A percentile compares a stretch with the other conserved stretches of the same genome.
Evolutionary conservation across 352 stramenopile genomes (phyloP).

Genomic region (Halophytophthora polymorphica): DNA sequence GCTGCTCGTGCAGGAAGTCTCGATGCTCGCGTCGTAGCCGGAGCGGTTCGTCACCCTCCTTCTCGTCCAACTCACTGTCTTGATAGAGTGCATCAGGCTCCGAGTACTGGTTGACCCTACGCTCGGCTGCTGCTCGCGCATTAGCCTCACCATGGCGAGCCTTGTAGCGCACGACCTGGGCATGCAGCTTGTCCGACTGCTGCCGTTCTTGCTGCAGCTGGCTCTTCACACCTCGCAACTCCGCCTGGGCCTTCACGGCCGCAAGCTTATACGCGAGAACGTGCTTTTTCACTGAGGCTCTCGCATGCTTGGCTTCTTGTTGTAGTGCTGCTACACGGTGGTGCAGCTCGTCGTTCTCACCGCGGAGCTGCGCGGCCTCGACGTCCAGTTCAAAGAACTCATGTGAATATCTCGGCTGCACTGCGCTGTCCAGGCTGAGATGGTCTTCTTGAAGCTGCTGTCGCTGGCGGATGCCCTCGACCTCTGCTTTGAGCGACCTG

Average conservation of each 20-base stretch:
- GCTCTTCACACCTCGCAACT: conserved; percentile 33
- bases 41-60: conserved; percentile 1
- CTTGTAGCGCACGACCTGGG: conserved; percentile 23
- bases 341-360: conserved; percentile 34
- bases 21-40: conserved; percentile 9
- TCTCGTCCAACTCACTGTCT: not conserved
- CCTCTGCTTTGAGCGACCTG: conserved; percentile 51
- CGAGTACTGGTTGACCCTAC: conserved; percentile 9
- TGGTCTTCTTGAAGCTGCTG: conserved; percentile 8
- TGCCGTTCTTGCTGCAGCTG: conserved; percentile 34
- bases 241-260: conserved; percentile 35
- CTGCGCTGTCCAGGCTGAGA: not conserved
- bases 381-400: conserved; percentile 55
- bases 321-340: conserved; percentile 4
- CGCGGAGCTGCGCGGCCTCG: conserved; percentile 36
- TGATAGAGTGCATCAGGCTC: not conserved
- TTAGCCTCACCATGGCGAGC: conserved; percentile 20
- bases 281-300: conserved; percentile 17
- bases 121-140: conserved; percentile 6
- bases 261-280: conserved; percentile 27
- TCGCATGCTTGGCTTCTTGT: conserved; percentile 8
- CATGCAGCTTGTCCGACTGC: conserved; percentile 28
- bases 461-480: conserved; percentile 36
- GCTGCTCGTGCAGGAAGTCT: conserved; percentile 19
- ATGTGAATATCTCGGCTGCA: conserved; percentile 9